Evolutionary conservation across 225 moss, liverwort and hornwort genomes (phyloP), one percentile per base, ranked within the genome.

Genomic region (Marchantia polymorpha): DNA sequence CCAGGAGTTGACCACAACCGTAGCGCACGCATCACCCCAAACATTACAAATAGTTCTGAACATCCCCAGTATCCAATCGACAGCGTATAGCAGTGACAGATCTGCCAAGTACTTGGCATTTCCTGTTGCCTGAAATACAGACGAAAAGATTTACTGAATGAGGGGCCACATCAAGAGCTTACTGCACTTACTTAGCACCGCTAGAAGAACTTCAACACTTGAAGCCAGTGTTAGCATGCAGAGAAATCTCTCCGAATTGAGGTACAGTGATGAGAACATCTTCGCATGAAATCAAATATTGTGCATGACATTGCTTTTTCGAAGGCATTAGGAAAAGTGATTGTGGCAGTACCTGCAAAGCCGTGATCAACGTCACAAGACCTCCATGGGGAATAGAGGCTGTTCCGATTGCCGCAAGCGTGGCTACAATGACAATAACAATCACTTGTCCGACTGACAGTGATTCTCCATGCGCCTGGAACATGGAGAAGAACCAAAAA

Each of bases 381-480:
- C 83, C 83, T 50, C 73, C 79, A 59, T 83, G 79, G 5, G 83
- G 83, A 68, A 83, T 79, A n/a, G 83, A 83, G 14, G 83, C 83
- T 26, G 83, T 77, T 39, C 83, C 83, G 23, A 83, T 69, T 15
- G 83, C 83, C 12, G 83, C 79, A 39, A 83, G 75, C 27, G 79
- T 74, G 29, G 83, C 83, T 17, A 77, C 77, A 11, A 83, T 74
- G 12, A 63, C 78, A 22, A 83, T 75, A 22, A 83, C 83, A 56
- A 83, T 47, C 30, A 83, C 74, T n/a, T 83, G 71, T 17, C 79
- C 83, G 12, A 72, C 74, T 3, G 65, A 66, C 16, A 83, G 59
- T 20, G 27, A 23, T 8, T 65, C 73, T 19, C 83, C 83, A 63
- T 83, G 73, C 26, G 83, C 83, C 83, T 83, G 83, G 13, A 26